A percentile compares a stretch with the other conserved stretches of the same genome.
Evolutionary conservation across 768 basidiomycete genomes (phyloP).

Genomic region (Xanthoconium purpureum): DNA sequence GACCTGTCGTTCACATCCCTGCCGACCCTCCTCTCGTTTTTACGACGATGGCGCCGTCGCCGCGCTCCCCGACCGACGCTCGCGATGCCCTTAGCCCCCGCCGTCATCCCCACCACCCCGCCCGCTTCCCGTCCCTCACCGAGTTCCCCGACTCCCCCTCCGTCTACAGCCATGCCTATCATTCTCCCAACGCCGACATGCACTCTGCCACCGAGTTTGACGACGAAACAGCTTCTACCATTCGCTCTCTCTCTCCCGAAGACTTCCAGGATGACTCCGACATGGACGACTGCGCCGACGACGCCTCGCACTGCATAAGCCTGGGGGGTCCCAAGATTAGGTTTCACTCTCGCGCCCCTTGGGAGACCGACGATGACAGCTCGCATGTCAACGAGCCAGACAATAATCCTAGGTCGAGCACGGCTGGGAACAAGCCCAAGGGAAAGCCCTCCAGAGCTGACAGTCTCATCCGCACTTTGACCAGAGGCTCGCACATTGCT

Average conservation of each 20-base stretch:
- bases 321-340: constrained; percentile 81
- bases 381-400: constrained; percentile 48
- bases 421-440: constrained; percentile 30
- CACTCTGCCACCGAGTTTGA: constrained; percentile 42
- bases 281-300: constrained; percentile 41
- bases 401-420: constrained; percentile 32
- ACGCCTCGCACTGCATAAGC: constrained; percentile 55
- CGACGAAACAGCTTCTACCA: constrained; percentile 41
- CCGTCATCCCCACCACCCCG: constrained; percentile 36
- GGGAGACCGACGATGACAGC: constrained; percentile 61
- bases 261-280: constrained; percentile 35
- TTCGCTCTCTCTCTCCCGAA: constrained; percentile 28
- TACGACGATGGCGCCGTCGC: constrained; percentile 41
- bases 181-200: constrained; percentile 46
- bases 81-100: neutral
- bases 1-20: neutral
- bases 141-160: constrained; percentile 68
- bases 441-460: constrained; percentile 32
- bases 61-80: constrained; percentile 35
- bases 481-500: constrained; percentile 40
- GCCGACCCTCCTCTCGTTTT: neutral
- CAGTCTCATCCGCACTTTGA: constrained; percentile 43
- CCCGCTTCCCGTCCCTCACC: constrained; percentile 53
- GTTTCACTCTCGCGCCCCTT: constrained; percentile 77
- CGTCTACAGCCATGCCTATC: constrained; percentile 59